A percentile compares a stretch with the other conserved stretches of the same genome.
Evolutionary conservation across 2,329 filamentous ascomycete species (phyloP).

Genomic region (Huntiella savannae): DNA sequence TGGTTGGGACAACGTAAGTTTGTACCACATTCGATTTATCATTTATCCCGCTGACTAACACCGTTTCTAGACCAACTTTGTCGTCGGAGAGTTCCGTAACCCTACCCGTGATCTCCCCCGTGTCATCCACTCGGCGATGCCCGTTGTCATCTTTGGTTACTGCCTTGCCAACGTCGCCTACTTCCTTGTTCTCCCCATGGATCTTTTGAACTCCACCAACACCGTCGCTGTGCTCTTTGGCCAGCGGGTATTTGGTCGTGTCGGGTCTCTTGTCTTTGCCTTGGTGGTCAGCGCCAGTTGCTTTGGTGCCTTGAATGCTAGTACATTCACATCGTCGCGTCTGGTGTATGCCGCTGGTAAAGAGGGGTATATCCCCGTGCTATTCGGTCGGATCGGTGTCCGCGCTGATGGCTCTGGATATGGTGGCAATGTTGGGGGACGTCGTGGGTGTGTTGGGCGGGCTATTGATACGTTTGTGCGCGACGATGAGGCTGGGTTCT

Average conservation of each 20-base stretch:
- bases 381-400: constrained; percentile 72
- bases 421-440: constrained; percentile 6
- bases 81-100: constrained; percentile 91
- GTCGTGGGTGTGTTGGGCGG: constrained; percentile 37
- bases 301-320: constrained; percentile 86
- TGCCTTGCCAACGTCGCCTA: constrained; percentile 83
- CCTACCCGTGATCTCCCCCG: constrained; percentile 75
- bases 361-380: constrained; percentile 71
- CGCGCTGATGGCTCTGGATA: constrained; percentile 19
- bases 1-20: constrained; percentile 88
- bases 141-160: constrained; percentile 78
- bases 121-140: constrained; percentile 92
- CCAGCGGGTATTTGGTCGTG: constrained; percentile 66
- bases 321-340: constrained; percentile 79
- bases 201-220: constrained; percentile 68
- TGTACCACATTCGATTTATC: not conserved
- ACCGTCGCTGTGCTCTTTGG: constrained; percentile 95
- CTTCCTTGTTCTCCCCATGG: constrained; percentile 74
- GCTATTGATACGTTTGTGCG: constrained; percentile 44
- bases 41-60: constrained; percentile 12
- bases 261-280: constrained; percentile 67
- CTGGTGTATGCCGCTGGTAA: constrained; percentile 88
- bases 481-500: constrained; percentile 61
- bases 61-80: constrained; percentile 47
- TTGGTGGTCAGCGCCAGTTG: constrained; percentile 81